Evolutionary conservation across 371 early-diverging fungal genomes (phyloP).

Genomic region (Dichotomocladium elegans): DNA sequence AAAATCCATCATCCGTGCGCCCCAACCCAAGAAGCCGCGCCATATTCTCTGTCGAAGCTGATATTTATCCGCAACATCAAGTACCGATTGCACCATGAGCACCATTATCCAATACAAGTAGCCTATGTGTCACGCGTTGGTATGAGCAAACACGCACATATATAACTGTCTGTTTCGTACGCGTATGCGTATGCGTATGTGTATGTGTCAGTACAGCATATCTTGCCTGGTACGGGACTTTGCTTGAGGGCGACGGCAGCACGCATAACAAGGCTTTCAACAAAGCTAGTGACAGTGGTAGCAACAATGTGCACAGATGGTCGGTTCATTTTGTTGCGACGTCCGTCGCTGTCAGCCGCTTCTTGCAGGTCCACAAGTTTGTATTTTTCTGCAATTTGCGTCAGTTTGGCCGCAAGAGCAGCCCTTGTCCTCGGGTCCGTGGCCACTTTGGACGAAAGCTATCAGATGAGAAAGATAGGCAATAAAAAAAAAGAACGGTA

Average conservation of each 20-base stretch:
- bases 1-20: conserved; percentile 47
- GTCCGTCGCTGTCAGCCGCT: no score
- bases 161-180: no score
- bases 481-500: background rate
- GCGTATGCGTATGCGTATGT: no score
- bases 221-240: conserved; percentile 56
- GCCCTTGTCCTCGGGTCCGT: conserved; percentile 39
- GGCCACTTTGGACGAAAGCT: conserved; percentile 30
- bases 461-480: background rate
- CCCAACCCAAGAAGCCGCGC: no score
- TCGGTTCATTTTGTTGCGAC: background rate
- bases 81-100: no score
- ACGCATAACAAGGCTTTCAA: conserved; percentile 49
- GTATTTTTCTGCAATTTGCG: conserved; percentile 17
- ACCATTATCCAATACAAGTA: no score
- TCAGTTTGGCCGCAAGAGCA: conserved; percentile 33
- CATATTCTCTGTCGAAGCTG: no score
- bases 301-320: conserved; percentile 16
- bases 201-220: no score
- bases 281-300: conserved; percentile 41
- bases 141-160: no score
- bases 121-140: no score
- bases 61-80: no score
- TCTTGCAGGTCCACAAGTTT: conserved; percentile 1
- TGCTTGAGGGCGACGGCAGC: conserved; percentile 62